Evolutionary conservation across 495 filamentous ascomycete genomes (phyloP).

Genomic region (Lindgomyces ingoldianus): DNA sequence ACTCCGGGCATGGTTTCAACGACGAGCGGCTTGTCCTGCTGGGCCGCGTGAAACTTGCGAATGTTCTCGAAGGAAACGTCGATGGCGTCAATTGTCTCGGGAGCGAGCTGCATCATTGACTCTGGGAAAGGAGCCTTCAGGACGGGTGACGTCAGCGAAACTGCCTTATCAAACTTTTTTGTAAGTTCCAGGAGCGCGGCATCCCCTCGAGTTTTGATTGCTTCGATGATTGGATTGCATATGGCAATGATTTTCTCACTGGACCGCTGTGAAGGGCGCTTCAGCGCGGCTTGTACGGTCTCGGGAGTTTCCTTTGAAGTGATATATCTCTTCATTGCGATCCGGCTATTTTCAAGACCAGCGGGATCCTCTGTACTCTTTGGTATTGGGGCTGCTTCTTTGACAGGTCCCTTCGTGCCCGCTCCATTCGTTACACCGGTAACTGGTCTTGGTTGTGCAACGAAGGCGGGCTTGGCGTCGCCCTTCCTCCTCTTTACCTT

Average conservation of each 20-base stretch:
- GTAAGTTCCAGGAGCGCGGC: conserved; percentile 86
- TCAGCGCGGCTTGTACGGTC: conserved; percentile 69
- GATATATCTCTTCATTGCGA: conserved; percentile 79
- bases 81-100: conserved; percentile 85
- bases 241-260: conserved; percentile 86
- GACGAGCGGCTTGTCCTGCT: conserved; percentile 74
- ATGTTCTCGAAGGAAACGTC: conserved; percentile 94
- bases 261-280: conserved; percentile 88
- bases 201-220: conserved; percentile 78
- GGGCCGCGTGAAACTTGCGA: conserved; percentile 85
- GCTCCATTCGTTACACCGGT: conserved; percentile 12
- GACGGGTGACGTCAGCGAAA: conserved; percentile 82
- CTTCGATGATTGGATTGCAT: conserved; percentile 85
- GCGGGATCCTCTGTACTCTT: conserved; percentile 48
- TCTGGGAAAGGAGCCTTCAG: conserved; percentile 82
- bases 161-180: conserved; percentile 95
- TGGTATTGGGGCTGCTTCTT: conserved; percentile 49
- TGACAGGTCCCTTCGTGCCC: conserved; percentile 40
- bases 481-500: conserved; percentile 91
- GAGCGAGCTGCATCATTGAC: conserved; percentile 77
- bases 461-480: conserved; percentile 86
- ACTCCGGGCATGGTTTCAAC: conserved; percentile 99
- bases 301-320: conserved; percentile 59
- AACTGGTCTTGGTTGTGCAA: conserved; percentile 41
- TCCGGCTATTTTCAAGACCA: conserved; percentile 60